phyloP scores from a whole-genome alignment of 352 stramenopile genomes.

The Achlya hypogyna region DNA sequence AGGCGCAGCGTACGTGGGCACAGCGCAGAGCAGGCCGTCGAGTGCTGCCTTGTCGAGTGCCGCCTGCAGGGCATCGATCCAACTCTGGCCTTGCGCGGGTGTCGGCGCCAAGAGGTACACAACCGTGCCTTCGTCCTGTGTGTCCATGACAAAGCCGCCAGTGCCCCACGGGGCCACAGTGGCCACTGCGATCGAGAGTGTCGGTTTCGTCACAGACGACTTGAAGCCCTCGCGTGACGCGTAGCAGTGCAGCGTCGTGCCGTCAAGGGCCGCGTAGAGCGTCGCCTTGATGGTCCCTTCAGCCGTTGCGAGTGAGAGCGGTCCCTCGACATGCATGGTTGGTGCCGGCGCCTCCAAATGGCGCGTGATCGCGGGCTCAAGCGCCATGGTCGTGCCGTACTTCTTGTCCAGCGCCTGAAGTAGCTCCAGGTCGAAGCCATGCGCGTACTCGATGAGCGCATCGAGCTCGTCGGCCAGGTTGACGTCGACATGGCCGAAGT shows the following conservation, averaged over 20 bases:
- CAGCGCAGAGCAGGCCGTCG: background rate
- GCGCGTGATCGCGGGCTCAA: background rate
- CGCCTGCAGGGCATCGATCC: constrained; percentile 42
- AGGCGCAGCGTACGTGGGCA: constrained; percentile 1
- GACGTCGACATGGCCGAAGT: constrained; percentile 6
- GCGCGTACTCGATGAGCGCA: constrained; percentile 7
- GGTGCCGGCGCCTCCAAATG: background rate
- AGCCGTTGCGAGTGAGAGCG: background rate
- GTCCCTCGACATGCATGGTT: background rate
- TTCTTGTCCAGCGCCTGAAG: constrained; percentile 12
- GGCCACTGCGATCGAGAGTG: constrained; percentile 17
- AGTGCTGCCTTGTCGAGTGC: constrained; percentile 32
- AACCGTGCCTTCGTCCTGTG: constrained; percentile 35
- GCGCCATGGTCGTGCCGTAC: constrained; percentile 10
- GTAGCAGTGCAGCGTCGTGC: constrained; percentile 38
- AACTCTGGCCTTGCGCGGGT: constrained; percentile 26
- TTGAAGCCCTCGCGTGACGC: constrained; percentile 54
- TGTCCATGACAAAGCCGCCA: constrained; percentile 42
- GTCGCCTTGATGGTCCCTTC: background rate
- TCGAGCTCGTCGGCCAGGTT: constrained; percentile 11
- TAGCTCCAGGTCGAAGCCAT: constrained; percentile 17
- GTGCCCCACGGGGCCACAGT: constrained; percentile 25
- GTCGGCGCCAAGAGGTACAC: constrained; percentile 36
- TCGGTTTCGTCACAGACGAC: constrained; percentile 22
- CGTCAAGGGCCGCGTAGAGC: constrained; percentile 3